Percentiles rank a stretch among this genome's conserved stretches.
Evolutionary conservation across 148 eudicot genomes (phyloP).

Genomic region (Dianthus caryophyllus): DNA sequence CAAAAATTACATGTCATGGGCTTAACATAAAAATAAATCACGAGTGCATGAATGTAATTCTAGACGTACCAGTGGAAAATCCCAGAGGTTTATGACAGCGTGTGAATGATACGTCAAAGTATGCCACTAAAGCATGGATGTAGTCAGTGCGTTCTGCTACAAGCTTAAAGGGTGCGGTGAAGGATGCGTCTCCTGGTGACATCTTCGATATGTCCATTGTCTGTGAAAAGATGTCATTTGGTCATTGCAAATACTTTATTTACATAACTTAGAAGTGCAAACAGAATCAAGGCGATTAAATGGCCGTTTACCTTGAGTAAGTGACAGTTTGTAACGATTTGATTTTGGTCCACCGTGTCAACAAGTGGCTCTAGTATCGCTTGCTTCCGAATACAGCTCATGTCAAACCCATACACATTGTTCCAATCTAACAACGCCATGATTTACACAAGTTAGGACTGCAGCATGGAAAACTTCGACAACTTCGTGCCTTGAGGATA

Average conservation of each 20-base stretch:
- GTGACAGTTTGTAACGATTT: conserved; percentile 83
- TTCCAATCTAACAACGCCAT: conserved; percentile 66
- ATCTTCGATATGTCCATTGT: conserved; percentile 97
- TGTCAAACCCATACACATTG: conserved; percentile 88
- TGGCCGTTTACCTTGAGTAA: conserved; percentile 65
- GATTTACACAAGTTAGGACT: conserved; percentile 5
- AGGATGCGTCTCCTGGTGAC: conserved; percentile 88
- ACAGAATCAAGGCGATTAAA: no score
- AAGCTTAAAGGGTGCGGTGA: conserved; percentile 86
- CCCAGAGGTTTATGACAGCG: conserved; percentile 82
- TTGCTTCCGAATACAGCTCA: conserved; percentile 95
- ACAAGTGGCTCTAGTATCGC: conserved; percentile 92
- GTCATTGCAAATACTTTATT: no score
- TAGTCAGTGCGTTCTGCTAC: conserved; percentile 91
- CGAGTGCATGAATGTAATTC: background rate
- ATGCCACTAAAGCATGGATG: conserved; percentile 95
- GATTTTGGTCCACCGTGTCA: conserved; percentile 89
- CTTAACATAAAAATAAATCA: background rate
- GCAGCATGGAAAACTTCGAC: no score
- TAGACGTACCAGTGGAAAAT: conserved; percentile 77
- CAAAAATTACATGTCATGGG: background rate
- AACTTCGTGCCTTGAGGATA: no score
- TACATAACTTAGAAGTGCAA: no score
- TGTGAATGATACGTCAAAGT: conserved; percentile 91
- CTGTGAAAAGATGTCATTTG: conserved; percentile 31